A percentile compares a stretch with the other conserved stretches of the same genome.
phyloP scores from a whole-genome alignment of 2,329 filamentous ascomycete species.

The Leptographium galeiforme region DNA sequence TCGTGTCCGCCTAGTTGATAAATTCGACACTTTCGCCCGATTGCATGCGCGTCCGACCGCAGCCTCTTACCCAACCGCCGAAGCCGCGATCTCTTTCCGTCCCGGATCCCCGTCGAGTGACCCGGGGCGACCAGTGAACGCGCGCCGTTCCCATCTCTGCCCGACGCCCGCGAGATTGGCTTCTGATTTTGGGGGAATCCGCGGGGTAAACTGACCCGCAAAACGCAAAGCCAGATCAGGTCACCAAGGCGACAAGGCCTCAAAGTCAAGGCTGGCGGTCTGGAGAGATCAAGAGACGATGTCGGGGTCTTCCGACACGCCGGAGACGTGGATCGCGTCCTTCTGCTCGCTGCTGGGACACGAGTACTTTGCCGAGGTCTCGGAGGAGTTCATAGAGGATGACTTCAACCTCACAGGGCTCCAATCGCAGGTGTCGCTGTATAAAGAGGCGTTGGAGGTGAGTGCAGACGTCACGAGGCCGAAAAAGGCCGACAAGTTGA shows the following conservation, averaged over 20 bases:
- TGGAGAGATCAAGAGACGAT: conserved; percentile 21
- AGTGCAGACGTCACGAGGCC: background rate
- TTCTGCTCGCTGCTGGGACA: conserved; percentile 93
- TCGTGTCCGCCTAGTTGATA: background rate
- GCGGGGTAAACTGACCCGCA: conserved; percentile 3
- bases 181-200: background rate
- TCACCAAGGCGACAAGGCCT: background rate
- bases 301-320: conserved; percentile 47
- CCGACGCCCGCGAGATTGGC: background rate
- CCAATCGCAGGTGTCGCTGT: conserved; percentile 92
- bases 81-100: background rate
- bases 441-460: conserved; percentile 92
- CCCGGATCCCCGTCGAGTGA: background rate
- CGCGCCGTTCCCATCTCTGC: too few relatives aligned
- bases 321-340: conserved; percentile 94
- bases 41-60: background rate
- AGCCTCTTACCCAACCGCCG: background rate
- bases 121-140: too few relatives aligned
- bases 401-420: conserved; percentile 97
- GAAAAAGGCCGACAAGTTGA: background rate
- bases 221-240: background rate
- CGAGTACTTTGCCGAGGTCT: conserved; percentile 98
- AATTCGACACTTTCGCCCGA: background rate
- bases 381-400: conserved; percentile 98
- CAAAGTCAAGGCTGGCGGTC: background rate